Base-by-base conservation (phyloP, 805 yeast species). In the Saccharomycopsis babjevae region DNA sequence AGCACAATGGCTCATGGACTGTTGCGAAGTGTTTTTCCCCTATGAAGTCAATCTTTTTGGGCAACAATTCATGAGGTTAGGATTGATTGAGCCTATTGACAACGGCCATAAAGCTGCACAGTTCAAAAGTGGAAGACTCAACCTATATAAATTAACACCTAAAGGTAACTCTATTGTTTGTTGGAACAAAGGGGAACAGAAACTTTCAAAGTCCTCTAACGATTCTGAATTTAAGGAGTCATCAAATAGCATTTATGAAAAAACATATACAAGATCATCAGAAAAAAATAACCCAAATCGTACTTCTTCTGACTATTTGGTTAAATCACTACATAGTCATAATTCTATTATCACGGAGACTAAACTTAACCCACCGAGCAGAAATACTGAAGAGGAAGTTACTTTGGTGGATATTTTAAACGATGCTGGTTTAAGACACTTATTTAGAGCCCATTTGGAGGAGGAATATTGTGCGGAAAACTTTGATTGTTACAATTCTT, bases 1-100 rank as follows among this genome's bases (percentile, higher is more conserved):
- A 0, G 79, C 84, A 72, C 97, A 91, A 68, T 93, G 97, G 96
- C 68, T 93, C 6, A 78, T 86, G 82, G 98, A 93, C 65, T 91
- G 97, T 68, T 88, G 97, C 0, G 94, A 89, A 67, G 75, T 85
- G 0, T 70, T 84, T 65, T 77, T 77, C 58, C 68, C 72, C 0
- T 73, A 74, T 13, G 88, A 83, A 62, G 86, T 89, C 0, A 68
- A 75, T 0, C 78, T 78, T 25, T 71, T 86, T 13, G 82, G 85
- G 0, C 74, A 77, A 3, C 68, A 82, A 13, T 79, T 88, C 61
- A 64, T 81, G 42, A 77, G 75, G 56, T 66, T 74, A 50, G 78
- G 78, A 0, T 69, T 85, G 6, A 76, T 86, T 28, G 72, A 72
- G 20, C 81, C 84, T 0, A 74, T 67, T 5, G 66, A 65, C 54